These are phyloP conservation scores for Starmerella stigmatis DNA, from an alignment of 805 yeast species.

Conservation along the genomic window DNA sequence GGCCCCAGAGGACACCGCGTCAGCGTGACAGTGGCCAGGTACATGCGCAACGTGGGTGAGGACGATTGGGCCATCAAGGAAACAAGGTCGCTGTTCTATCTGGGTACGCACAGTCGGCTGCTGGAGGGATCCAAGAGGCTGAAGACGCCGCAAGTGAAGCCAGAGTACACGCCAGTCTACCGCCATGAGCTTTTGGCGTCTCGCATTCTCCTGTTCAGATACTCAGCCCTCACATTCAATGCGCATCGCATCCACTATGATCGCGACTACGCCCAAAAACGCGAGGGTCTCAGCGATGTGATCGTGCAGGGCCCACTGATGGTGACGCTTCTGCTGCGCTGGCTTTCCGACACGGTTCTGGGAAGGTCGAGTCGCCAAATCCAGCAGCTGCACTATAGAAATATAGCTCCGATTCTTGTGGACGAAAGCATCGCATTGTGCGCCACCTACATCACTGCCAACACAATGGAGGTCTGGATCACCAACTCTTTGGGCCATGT, in stretches of 20 bases:
- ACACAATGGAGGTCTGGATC: constrained; percentile 5
- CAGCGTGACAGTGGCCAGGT: constrained; percentile 49
- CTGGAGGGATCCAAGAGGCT: not conserved
- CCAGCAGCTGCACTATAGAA: constrained; percentile 39
- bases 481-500: not conserved
- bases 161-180: constrained; percentile 7
- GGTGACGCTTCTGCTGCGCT: constrained; percentile 48
- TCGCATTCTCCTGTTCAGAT: constrained; percentile 43
- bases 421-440: constrained; percentile 26
- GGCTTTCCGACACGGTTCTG: constrained; percentile 31
- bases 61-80: constrained; percentile 38
- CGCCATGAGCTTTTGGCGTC: constrained; percentile 33
- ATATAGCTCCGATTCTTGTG: constrained; percentile 41
- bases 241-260: constrained; percentile 79
- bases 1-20: constrained; percentile 16
- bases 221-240: constrained; percentile 69
- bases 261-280: constrained; percentile 38
- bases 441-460: constrained; percentile 1
- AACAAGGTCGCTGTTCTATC: constrained; percentile 50
- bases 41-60: constrained; percentile 30
- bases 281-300: constrained; percentile 52
- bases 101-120: constrained; percentile 27
- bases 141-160: not conserved
- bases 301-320: constrained; percentile 78
- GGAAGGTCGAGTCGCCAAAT: constrained; percentile 24